Evolutionary conservation across 2,329 filamentous ascomycete species (phyloP), one percentile per base, ranked within the genome.

Genomic region (Sporothrix variecibatus): DNA sequence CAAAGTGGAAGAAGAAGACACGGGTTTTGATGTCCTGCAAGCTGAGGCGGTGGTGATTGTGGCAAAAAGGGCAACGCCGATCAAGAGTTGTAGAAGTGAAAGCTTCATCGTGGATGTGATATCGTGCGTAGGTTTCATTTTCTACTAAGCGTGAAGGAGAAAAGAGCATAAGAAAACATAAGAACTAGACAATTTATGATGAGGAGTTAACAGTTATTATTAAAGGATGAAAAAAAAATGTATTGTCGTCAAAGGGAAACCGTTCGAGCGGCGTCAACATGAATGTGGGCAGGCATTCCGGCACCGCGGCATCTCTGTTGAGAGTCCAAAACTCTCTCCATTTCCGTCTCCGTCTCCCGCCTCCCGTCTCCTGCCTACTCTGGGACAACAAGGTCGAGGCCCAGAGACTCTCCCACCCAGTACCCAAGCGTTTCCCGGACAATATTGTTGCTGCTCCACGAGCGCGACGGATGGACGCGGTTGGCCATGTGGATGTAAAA

Each of bases 401-500:
- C 62, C 62, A 65, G 62, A 17, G 28, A n/a, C 62, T 34, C 34
- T 51, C 51, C 71, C 7, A 72, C 71, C 71, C 71, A 72, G 71
- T 72, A 72, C 38, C 71, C 71, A 58, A 72, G 28, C 8, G 60
- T 56, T 60, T 67, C 60, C 20, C 71, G 71, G 6, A 72, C 71
- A 28, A 67, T 65, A 31, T 67, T 72, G 58, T 72, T 72, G 38
- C 60, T 65, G 60, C 43, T 53, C 71, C 71, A 72, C 1, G 4
- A 6, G 58, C 71, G 56, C 20, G 60, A 67, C 7, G 71, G 71
- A 28, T 72, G 71, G 60, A 68, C 71, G 31, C 71, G 71, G 34
- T 72, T 72, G 58, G 71, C 58, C n/a, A 72, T 23, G 46, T 72
- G 71, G 9, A 72, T 26, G 53, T 60, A 71, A 49, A 71, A 71